Percentiles rank a stretch among this genome's conserved stretches.
These are phyloP conservation scores for Penicillium lagena DNA, from an alignment of 495 filamentous ascomycete species.

Conservation along the genomic window DNA sequence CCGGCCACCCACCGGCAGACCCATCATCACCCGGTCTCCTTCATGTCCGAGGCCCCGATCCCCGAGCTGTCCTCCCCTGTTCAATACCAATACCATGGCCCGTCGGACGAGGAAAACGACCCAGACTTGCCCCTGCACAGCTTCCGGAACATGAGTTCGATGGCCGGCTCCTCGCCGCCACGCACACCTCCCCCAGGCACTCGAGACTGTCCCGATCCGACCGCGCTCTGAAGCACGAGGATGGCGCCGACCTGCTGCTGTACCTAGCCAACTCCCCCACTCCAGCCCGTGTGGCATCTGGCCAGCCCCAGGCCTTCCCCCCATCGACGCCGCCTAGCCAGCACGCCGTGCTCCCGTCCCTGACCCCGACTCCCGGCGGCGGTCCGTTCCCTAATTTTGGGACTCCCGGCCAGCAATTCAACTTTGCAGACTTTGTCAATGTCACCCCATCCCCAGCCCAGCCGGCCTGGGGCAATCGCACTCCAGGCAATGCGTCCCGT, in stretches of 20 bases:
- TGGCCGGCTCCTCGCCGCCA: constrained; percentile 68
- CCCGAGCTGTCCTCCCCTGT: constrained; percentile 54
- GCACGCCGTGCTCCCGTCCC: constrained; percentile 52
- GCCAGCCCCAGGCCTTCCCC: constrained; percentile 46
- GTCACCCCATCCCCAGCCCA: constrained; percentile 94
- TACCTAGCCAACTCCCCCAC: constrained; percentile 92
- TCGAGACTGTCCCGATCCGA: constrained; percentile 40
- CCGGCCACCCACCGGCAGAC: constrained; percentile 47
- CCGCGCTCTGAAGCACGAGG: constrained; percentile 53
- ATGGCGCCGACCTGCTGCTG: constrained; percentile 85
- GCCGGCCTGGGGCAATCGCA: constrained; percentile 64
- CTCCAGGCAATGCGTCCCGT: constrained; percentile 47
- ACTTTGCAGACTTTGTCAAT: constrained; percentile 96
- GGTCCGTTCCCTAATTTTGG: constrained; percentile 51
- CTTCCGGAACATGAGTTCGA: constrained; percentile 51
- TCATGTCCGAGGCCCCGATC: constrained; percentile 67
- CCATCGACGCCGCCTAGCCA: constrained; percentile 86
- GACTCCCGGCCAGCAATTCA: constrained; percentile 65
- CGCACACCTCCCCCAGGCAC: constrained; percentile 67
- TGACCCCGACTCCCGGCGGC: constrained; percentile 72
- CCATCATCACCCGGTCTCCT: constrained; percentile 49
- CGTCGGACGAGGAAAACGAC: constrained; percentile 75
- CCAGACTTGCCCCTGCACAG: constrained; percentile 66
- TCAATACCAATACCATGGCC: constrained; percentile 37
- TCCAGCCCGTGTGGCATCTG: constrained; percentile 49